Evolutionary conservation across 1,284 basidiomycete species (phyloP), one percentile per base, ranked within the genome.

Genomic region (Fomitopsis betulina): DNA sequence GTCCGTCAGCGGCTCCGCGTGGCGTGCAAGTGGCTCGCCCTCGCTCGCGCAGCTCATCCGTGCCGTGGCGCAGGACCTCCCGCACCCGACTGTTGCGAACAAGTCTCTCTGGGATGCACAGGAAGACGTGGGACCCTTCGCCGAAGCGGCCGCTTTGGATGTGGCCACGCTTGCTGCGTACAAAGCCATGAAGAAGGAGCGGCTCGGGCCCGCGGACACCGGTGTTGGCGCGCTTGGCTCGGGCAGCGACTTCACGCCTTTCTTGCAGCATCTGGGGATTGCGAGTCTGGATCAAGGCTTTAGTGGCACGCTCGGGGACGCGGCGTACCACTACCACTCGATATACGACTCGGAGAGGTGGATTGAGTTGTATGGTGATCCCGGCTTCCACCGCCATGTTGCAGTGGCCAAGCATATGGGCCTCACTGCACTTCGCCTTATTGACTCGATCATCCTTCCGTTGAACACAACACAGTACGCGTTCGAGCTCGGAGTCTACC

Each of bases 191-290:
- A 64, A 66, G 55, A 58, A 63, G 40, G 63, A 59, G 62, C 68
- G 59, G 17, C 49, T 17, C 32, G 49, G 49, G 58, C 68, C 56
- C 30, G 63, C 60, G 49, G 66, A 73, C 23, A 60, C 62, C 40
- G 76, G 76, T 12, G 66, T 83, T 49, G 60, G 58, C 0, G 73
- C 76, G 7, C 69, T 84, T 4, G 82, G 83, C 38, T 83, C 82
- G 21, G 83, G 91, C 27, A 88, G 80, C 57, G 91, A 94, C 71
- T 94, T 78, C 65, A 93, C 92, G 10, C 89, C 92, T n/a, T 96
- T 93, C 71, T 70, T 89, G 63, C 86, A 89, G 66, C 74, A 76
- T 52, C 71, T 83, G 54, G 82, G 82, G 81, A 72, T 84, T 53
- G 76, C 85, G 23, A 82, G 82, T 61, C 70, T 76, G 42, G 75